Evolutionary conservation across 179 eudicot species (phyloP).

Genomic region (Kewa caespitosa): DNA sequence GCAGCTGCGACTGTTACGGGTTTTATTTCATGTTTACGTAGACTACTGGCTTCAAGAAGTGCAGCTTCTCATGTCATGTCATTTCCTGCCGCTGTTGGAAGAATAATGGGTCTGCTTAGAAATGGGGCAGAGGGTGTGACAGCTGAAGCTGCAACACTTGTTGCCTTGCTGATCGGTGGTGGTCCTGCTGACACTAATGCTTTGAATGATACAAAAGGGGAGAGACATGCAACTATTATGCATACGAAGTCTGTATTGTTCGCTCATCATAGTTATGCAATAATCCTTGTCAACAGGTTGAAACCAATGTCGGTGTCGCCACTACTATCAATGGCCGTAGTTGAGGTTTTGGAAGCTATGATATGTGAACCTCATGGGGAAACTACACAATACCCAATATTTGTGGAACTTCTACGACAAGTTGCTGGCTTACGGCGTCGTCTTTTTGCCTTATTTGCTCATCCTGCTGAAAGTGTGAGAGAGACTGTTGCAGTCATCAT

Average conservation of each 20-base stretch:
- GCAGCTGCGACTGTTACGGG: slow-evolving; percentile 99
- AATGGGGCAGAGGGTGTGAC: slow-evolving; percentile 98
- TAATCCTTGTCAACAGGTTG: slow-evolving; percentile 85
- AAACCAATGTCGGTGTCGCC: slow-evolving; percentile 95
- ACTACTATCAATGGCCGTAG: slow-evolving; percentile 85
- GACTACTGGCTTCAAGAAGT: slow-evolving; percentile 83
- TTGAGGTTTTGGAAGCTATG: slow-evolving; percentile 97
- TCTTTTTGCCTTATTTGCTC: slow-evolving; percentile 94
- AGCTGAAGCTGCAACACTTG: slow-evolving; percentile 87
- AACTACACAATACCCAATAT: slow-evolving; percentile 93
- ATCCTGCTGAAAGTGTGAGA: slow-evolving; percentile 94
- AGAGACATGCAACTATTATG: slow-evolving; percentile 87
- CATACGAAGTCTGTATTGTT: slow-evolving; percentile 93
- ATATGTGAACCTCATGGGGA: slow-evolving; percentile 98
- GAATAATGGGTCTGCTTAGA: slow-evolving; percentile 97
- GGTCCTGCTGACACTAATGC: slow-evolving; percentile 80
- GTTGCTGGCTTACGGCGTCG: slow-evolving; percentile 93
- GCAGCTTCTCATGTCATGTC: slow-evolving; percentile 98
- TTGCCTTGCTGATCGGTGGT: slow-evolving; percentile 96
- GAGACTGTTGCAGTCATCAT: slow-evolving; percentile 96
- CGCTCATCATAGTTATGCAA: slow-evolving; percentile 62
- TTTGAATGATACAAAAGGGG: slow-evolving; percentile 83
- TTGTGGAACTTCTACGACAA: slow-evolving; percentile 90
- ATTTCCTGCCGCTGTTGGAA: slow-evolving; percentile 98
- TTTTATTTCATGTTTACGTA: slow-evolving; percentile 79